Conservation (phyloP, 1,284 basidiomycete species). For the Naganishia sp. region DNA sequence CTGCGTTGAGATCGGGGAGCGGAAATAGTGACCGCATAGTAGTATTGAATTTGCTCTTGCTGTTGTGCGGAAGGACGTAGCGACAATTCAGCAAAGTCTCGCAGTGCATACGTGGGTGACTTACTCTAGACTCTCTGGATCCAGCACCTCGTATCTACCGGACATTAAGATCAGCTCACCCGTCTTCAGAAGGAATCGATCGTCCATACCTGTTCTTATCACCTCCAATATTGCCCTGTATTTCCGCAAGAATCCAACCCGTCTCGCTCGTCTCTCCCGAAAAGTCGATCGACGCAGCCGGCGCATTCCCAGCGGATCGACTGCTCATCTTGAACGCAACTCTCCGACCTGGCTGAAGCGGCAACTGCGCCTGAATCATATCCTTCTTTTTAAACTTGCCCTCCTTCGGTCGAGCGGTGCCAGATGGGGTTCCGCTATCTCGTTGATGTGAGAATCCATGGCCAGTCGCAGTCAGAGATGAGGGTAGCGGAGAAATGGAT, state of each 20-base stretch:
- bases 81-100: not conserved
- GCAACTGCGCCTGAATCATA: slow-evolving; percentile 44
- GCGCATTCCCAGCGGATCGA: slow-evolving; percentile 29
- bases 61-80: not conserved
- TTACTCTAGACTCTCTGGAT: slow-evolving; percentile 41
- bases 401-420: slow-evolving; percentile 1
- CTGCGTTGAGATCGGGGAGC: slow-evolving; percentile 52
- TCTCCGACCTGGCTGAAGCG: slow-evolving; percentile 52
- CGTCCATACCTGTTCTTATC: slow-evolving; percentile 49
- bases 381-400: slow-evolving; percentile 15
- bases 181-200: not conserved
- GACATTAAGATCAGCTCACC: not conserved
- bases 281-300: slow-evolving; percentile 38
- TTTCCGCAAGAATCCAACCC: slow-evolving; percentile 55
- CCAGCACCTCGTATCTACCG: slow-evolving; percentile 41
- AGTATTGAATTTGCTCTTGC: slow-evolving; percentile 52
- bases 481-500: slow-evolving; percentile 17
- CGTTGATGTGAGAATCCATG: slow-evolving; percentile 26
- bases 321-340: slow-evolving; percentile 52
- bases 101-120: slow-evolving; percentile 12
- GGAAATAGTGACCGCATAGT: slow-evolving; percentile 56
- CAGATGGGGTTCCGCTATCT: slow-evolving; percentile 12
- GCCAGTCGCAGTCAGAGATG: not conserved
- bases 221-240: slow-evolving; percentile 48
- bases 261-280: slow-evolving; percentile 36